These are phyloP conservation scores for Echites panduratus DNA, from an alignment of 257 asterid species.

Conservation along the genomic window DNA sequence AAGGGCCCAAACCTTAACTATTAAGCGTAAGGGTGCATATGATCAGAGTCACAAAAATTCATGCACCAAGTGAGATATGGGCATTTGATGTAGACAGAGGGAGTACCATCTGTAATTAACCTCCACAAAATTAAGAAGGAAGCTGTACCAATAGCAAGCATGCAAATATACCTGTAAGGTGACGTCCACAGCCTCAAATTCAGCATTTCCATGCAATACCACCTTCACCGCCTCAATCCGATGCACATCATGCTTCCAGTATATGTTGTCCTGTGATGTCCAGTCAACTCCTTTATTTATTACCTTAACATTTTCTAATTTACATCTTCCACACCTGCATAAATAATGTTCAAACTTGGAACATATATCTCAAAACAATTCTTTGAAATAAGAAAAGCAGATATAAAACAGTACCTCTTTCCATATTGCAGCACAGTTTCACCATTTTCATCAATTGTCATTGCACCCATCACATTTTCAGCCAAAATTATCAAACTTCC, in stretches of 20 bases:
- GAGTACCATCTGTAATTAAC: not conserved
- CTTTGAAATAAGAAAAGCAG: slow-evolving; percentile 9
- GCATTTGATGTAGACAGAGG: not conserved
- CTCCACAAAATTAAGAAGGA: not conserved
- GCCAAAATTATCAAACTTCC: slow-evolving; percentile 83
- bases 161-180: slow-evolving; percentile 57
- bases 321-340: slow-evolving; percentile 85
- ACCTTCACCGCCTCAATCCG: slow-evolving; percentile 76
- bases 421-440: slow-evolving; percentile 79
- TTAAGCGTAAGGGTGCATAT: not conserved
- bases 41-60: not conserved
- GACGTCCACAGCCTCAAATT: slow-evolving; percentile 83
- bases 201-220: slow-evolving; percentile 91
- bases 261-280: slow-evolving; percentile 62
- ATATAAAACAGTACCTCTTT: slow-evolving; percentile 47
- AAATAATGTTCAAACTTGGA: slow-evolving; percentile 16
- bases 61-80: not conserved
- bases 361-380: no score
- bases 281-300: slow-evolving; percentile 81
- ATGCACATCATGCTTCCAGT: slow-evolving; percentile 95
- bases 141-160: not conserved
- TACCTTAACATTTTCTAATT: slow-evolving; percentile 66
- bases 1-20: not conserved
- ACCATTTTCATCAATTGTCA: slow-evolving; percentile 34
- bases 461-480: slow-evolving; percentile 76